Evolutionary conservation across 208 protist genomes (phyloP).

Genomic region (Trichomonas vaginalis): DNA sequence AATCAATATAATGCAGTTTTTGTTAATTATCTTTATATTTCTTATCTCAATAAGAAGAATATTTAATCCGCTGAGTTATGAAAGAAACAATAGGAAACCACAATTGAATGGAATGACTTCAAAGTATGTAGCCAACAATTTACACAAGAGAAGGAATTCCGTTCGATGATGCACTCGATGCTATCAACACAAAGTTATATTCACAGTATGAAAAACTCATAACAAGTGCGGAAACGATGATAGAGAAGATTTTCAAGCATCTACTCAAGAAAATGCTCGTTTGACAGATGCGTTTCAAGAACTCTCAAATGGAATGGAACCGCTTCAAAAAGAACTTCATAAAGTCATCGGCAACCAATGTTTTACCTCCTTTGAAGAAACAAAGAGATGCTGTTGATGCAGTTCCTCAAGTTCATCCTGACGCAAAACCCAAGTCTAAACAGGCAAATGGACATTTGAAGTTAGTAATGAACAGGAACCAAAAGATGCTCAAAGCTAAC

Average conservation of each 20-base stretch:
- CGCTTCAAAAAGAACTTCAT: neutral
- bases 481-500: neutral
- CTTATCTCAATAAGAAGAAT: too few relatives aligned
- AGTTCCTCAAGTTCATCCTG: too few relatives aligned
- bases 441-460: too few relatives aligned
- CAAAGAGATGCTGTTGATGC: too few relatives aligned
- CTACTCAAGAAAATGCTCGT: neutral
- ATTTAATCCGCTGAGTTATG: too few relatives aligned
- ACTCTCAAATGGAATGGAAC: neutral
- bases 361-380: neutral
- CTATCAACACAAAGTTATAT: neutral
- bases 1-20: too few relatives aligned
- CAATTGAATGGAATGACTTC: neutral
- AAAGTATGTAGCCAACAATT: neutral
- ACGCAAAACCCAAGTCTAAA: too few relatives aligned
- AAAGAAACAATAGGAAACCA: too few relatives aligned
- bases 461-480: neutral
- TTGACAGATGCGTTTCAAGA: neutral
- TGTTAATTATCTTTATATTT: too few relatives aligned
- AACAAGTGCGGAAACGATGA: neutral
- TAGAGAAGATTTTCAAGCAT: neutral
- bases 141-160: neutral
- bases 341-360: neutral
- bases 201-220: neutral
- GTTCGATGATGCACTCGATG: neutral